phyloP scores from a whole-genome alignment of 768 basidiomycete species.

The Phaffia tasmanica region DNA sequence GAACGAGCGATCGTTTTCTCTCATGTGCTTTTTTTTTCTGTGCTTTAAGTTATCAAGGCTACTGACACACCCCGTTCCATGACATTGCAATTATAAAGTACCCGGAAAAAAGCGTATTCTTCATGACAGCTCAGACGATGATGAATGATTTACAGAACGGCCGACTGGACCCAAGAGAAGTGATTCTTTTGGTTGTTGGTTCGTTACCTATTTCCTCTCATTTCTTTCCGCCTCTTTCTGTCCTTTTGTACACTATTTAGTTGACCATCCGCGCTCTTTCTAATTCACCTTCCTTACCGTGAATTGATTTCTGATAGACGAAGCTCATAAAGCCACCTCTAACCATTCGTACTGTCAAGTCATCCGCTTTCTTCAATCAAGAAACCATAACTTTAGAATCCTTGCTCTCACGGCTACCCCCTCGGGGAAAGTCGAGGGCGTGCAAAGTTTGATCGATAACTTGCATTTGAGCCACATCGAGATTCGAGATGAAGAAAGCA shows the following conservation, averaged over 20 bases:
- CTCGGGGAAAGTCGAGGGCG: slow-evolving; percentile 59
- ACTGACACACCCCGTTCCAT: neutral
- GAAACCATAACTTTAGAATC: slow-evolving; percentile 85
- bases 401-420: slow-evolving; percentile 94
- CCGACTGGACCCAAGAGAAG: slow-evolving; percentile 63
- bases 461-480: slow-evolving; percentile 92
- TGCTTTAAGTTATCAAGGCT: neutral
- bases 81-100: slow-evolving; percentile 19
- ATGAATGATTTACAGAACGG: slow-evolving; percentile 68
- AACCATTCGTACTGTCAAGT: slow-evolving; percentile 86
- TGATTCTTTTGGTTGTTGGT: slow-evolving; percentile 84
- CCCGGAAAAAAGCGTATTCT: slow-evolving; percentile 52
- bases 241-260: neutral
- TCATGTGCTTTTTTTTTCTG: neutral
- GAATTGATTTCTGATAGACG: slow-evolving; percentile 47
- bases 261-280: neutral
- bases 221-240: neutral
- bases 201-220: slow-evolving; percentile 26
- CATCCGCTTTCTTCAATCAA: slow-evolving; percentile 79
- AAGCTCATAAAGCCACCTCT: slow-evolving; percentile 88
- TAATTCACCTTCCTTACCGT: neutral
- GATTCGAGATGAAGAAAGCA: slow-evolving; percentile 77
- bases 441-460: slow-evolving; percentile 81
- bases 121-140: slow-evolving; percentile 92
- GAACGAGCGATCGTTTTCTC: neutral